Evolutionary conservation across 2,329 filamentous ascomycete species (phyloP).

Genomic region (Xylariaceae sp.): DNA sequence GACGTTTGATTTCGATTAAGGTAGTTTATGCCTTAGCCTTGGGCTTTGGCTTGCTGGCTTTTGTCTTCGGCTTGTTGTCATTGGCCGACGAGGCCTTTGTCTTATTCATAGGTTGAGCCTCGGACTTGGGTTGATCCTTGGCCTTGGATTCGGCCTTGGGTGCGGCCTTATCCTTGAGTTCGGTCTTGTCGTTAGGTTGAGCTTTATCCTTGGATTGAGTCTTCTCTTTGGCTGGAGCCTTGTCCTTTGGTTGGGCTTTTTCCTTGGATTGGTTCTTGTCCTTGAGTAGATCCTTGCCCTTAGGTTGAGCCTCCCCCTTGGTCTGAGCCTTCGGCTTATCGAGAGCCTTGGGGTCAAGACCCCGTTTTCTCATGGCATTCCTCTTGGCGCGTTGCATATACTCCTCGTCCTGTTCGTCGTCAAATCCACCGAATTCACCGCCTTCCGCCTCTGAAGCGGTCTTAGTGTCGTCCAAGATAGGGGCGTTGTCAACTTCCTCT

Average conservation of each 20-base stretch:
- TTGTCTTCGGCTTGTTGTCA: neutral
- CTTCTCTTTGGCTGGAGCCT: conserved; percentile 9
- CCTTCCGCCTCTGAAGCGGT: conserved; percentile 37
- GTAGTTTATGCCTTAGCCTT: conserved; percentile 19
- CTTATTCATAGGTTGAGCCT: neutral
- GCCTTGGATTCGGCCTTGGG: neutral
- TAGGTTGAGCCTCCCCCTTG: conserved; percentile 11
- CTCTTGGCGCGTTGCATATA: conserved; percentile 69
- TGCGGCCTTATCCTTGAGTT: neutral
- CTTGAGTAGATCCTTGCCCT: conserved; percentile 10
- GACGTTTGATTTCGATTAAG: conserved; percentile 6
- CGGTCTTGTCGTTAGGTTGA: neutral
- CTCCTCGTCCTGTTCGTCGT: conserved; percentile 65
- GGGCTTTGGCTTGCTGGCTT: neutral
- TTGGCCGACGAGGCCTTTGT: neutral
- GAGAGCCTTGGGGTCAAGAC: conserved; percentile 62
- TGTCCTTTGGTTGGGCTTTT: conserved; percentile 6
- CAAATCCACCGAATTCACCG: conserved; percentile 65
- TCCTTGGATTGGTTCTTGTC: conserved; percentile 5
- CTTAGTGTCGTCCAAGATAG: conserved; percentile 47
- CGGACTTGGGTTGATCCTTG: neutral
- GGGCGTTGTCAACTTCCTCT: conserved; percentile 61
- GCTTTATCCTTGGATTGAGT: conserved; percentile 21
- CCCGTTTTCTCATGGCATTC: conserved; percentile 67
- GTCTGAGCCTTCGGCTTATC: conserved; percentile 30